Conservation (phyloP, 768 basidiomycete species). For the Cyclocybe aegerita region DNA sequence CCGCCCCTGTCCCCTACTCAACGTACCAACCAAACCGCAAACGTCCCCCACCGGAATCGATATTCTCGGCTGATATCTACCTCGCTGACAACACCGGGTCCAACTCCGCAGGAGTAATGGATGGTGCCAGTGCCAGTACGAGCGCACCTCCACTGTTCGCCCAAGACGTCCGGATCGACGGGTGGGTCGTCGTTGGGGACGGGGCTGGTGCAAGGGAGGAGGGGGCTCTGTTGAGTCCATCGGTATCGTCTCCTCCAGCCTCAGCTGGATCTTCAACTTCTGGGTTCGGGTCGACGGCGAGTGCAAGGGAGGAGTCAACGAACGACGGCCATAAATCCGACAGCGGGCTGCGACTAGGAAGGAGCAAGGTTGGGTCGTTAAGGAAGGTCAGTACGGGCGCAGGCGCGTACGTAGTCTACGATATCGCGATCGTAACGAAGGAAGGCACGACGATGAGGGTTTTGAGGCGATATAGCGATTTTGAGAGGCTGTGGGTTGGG, state of each 20-base stretch:
- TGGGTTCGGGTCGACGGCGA: conserved; percentile 1
- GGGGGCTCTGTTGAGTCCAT: no score
- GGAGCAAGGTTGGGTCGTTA: no score
- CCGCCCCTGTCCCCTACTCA: not conserved
- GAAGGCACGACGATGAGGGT: conserved; percentile 64
- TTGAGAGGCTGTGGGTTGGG: conserved; percentile 49
- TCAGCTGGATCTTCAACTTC: not conserved
- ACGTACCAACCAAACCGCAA: not conserved
- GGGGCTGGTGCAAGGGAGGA: conserved; percentile 18
- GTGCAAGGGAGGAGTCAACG: no score
- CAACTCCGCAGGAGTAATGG: conserved; percentile 5
- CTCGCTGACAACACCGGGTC: conserved; percentile 56
- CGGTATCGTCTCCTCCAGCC: no score
- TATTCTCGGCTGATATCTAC: conserved; percentile 72
- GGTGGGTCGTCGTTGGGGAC: conserved; percentile 76
- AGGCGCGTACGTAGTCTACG: conserved; percentile 70
- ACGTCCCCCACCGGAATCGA: conserved; percentile 37
- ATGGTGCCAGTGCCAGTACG: no score
- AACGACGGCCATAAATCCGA: no score
- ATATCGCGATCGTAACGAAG: conserved; percentile 67
- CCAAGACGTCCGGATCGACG: conserved; percentile 61
- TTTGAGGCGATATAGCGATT: conserved; percentile 68
- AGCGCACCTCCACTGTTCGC: conserved; percentile 53
- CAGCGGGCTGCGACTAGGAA: no score
- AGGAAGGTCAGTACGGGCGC: conserved; percentile 28